These are phyloP conservation scores for Aspergillus sp. DNA, from an alignment of 2,329 filamentous ascomycete genomes.

Conservation along the genomic window DNA sequence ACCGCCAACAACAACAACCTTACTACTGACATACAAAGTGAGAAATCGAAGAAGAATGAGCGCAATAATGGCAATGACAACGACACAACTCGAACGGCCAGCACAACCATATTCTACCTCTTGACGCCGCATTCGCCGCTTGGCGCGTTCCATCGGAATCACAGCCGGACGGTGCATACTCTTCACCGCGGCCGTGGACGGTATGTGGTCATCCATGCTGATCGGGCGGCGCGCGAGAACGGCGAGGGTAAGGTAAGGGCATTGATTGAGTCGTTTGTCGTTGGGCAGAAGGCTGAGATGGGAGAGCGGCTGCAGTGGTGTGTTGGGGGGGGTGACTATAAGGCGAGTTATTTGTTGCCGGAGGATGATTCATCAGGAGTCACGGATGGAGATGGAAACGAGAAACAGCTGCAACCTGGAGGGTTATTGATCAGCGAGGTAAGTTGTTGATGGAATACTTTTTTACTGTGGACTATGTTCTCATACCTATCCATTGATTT, in stretches of 20 bases:
- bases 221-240: constrained; percentile 22
- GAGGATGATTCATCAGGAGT: constrained; percentile 32
- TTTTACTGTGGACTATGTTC: no score
- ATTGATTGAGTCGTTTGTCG: constrained; percentile 61
- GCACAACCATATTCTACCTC: constrained; percentile 65
- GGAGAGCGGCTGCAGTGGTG: constrained; percentile 68
- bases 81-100: constrained; percentile 49
- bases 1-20: neutral
- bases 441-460: constrained; percentile 6
- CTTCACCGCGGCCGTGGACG: constrained; percentile 62
- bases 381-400: constrained; percentile 13
- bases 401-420: constrained; percentile 33
- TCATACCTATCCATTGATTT: no score
- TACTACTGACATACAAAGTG: no score
- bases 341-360: constrained; percentile 61
- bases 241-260: constrained; percentile 47
- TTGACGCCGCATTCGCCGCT: constrained; percentile 57
- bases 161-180: constrained; percentile 63
- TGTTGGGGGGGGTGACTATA: constrained; percentile 67
- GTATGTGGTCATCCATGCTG: constrained; percentile 64
- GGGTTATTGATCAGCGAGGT: constrained; percentile 65
- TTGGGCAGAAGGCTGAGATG: constrained; percentile 56
- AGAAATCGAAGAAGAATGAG: no score
- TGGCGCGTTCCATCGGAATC: constrained; percentile 65
- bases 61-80: no score